Percentiles rank a stretch among this genome's conserved stretches.
These are phyloP conservation scores for Boletus rubropictus DNA, from an alignment of 768 basidiomycete species.

Conservation along the genomic window DNA sequence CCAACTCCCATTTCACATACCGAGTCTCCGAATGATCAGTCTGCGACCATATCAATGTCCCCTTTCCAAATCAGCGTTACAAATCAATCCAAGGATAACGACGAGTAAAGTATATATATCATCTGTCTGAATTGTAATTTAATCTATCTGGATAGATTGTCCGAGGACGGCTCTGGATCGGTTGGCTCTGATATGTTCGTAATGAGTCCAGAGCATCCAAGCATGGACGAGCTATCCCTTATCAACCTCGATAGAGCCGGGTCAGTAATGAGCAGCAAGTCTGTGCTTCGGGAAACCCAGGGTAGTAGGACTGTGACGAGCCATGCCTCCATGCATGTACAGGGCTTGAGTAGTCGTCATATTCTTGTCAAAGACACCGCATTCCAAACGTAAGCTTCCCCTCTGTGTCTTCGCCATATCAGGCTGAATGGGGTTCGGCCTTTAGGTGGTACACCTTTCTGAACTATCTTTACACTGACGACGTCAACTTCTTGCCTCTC, in stretches of 20 bases:
- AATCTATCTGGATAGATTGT: slow-evolving; percentile 4
- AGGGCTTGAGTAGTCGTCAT: slow-evolving; percentile 9
- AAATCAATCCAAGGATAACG: no score
- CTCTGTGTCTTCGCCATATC: neutral
- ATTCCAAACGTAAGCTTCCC: slow-evolving; percentile 19
- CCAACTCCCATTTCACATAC: no score
- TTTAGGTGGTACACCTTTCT: slow-evolving; percentile 36
- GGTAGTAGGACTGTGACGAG: neutral
- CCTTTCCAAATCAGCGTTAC: no score
- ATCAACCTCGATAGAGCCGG: neutral
- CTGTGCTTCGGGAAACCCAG: neutral
- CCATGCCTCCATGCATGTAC: neutral
- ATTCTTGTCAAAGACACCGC: slow-evolving; percentile 23
- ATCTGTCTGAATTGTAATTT: neutral
- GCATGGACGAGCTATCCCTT: neutral
- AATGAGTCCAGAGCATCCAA: slow-evolving; percentile 9
- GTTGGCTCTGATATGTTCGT: slow-evolving; percentile 18
- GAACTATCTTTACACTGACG: slow-evolving; percentile 36
- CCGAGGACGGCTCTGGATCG: slow-evolving; percentile 12
- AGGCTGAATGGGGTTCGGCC: neutral
- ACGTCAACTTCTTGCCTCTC: slow-evolving; percentile 30
- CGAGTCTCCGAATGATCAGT: no score
- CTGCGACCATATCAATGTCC: no score
- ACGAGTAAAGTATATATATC: no score
- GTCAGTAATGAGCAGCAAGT: neutral